Base-by-base conservation (phyloP, 31 red algal species). In the Odonthalia washingtoniensis region DNA sequence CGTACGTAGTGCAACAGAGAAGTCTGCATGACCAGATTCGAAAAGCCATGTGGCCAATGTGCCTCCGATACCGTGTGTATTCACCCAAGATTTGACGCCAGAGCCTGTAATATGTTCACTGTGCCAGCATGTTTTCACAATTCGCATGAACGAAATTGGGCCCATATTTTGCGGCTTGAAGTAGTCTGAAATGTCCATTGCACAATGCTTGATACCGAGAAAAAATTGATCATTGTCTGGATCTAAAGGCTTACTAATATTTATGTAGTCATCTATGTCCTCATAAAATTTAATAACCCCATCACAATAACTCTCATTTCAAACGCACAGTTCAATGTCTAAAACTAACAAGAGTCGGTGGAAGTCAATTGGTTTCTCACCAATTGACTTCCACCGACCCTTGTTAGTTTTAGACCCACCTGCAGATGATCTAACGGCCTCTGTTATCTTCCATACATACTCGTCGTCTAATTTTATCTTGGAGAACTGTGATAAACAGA, bases 231-330 rank as follows among this genome's bases (percentile, higher is more conserved):
- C 66, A 12, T 9, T 12, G 6, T 28, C 28, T 37, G 9, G 16
- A 12, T 32, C 9, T 12, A 12, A 37, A 27, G 9, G 6, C 28
- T 37, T 70, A 6, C 16, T 28, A 28, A 70, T 12, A 37, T 24
- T 12, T 27, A 32, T 70, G 28, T 70, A 70, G 14, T 34, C 66
- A 32, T 70, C 66, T 27, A 32, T 70, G 66, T 70, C 66, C 28
- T 28, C 34, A 32, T 34, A 70, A 37, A 34, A 12, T 9, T 70
- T 70, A 37, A 70, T 70, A 27, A 9, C 9, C 12, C 28, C n/a
- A 37, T 70, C 66, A 57, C 49, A 9, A 37, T 70, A 70, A 28
- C 6, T 32, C 12, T 70, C n/a, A 32, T 70, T 34, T 12, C n/a
- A 70, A 34, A 70, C 9, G 66, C 66, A 70, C 9, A 70, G 6